These are phyloP conservation scores for Bimuria novae-zelandiae DNA, from an alignment of 2,329 filamentous ascomycete species.

Conservation along the genomic window DNA sequence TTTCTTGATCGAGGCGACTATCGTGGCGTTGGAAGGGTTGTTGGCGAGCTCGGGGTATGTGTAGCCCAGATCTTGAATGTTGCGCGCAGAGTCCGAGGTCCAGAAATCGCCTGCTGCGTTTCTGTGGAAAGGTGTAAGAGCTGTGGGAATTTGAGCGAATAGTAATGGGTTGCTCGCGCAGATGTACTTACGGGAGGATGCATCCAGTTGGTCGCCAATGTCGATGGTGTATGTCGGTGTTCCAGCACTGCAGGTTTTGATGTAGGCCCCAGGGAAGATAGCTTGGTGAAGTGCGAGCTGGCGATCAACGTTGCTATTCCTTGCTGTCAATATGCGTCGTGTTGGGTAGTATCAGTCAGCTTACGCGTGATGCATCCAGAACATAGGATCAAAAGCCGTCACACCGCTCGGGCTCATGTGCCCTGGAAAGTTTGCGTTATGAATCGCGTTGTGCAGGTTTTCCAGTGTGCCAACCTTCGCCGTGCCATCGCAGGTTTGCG, in stretches of 20 bases:
- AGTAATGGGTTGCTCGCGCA: not conserved
- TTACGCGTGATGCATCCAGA: slow-evolving; percentile 21
- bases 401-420: slow-evolving; percentile 13
- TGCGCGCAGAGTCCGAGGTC: slow-evolving; percentile 19
- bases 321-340: not conserved
- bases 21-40: slow-evolving; percentile 15
- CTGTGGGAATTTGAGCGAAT: slow-evolving; percentile 5
- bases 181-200: slow-evolving; percentile 49
- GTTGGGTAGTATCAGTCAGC: not conserved
- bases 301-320: slow-evolving; percentile 24
- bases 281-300: slow-evolving; percentile 74
- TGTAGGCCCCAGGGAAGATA: slow-evolving; percentile 68
- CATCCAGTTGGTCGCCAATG: slow-evolving; percentile 47
- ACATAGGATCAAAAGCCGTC: slow-evolving; percentile 19
- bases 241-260: slow-evolving; percentile 50
- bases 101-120: slow-evolving; percentile 25
- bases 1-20: slow-evolving; percentile 17
- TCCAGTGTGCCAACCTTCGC: slow-evolving; percentile 13
- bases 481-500: not conserved
- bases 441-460: slow-evolving; percentile 14
- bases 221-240: slow-evolving; percentile 43
- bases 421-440: slow-evolving; percentile 42
- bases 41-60: slow-evolving; percentile 26
- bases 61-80: slow-evolving; percentile 21
- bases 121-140: slow-evolving; percentile 27